phyloP scores from a whole-genome alignment of 345 rosid genomes.

The Brassica incana region DNA sequence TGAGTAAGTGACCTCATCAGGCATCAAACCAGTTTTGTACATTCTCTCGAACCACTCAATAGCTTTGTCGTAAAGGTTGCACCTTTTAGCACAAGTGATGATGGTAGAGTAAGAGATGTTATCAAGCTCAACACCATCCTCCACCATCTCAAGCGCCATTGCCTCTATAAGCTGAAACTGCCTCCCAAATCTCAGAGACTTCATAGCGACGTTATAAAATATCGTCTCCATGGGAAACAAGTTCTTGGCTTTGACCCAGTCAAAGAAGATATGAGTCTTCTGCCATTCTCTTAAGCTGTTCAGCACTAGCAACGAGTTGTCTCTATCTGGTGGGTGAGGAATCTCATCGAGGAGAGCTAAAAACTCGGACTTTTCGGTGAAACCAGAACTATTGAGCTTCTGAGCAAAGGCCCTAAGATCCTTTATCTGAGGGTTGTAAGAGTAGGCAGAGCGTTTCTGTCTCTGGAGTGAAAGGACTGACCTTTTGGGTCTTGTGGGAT shows the following conservation, averaged over 20 bases:
- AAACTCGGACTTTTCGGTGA: constrained; percentile 49
- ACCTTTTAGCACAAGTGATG: constrained; percentile 81
- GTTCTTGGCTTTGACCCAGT: constrained; percentile 67
- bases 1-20: constrained; percentile 91
- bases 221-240: constrained; percentile 79
- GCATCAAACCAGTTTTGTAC: constrained; percentile 92
- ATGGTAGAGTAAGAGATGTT: constrained; percentile 95
- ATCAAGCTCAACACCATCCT: constrained; percentile 71
- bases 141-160: constrained; percentile 82
- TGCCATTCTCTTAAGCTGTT: constrained; percentile 75
- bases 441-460: constrained; percentile 64
- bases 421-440: constrained; percentile 59
- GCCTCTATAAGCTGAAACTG: constrained; percentile 82
- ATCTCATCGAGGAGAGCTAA: constrained; percentile 51
- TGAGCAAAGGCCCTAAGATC: constrained; percentile 65
- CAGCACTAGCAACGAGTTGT: constrained; percentile 67
- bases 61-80: constrained; percentile 69
- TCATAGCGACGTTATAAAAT: constrained; percentile 79
- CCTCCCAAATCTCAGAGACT: constrained; percentile 79
- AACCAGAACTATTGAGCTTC: constrained; percentile 65
- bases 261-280: constrained; percentile 63
- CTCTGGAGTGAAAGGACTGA: constrained; percentile 81
- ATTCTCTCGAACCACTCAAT: constrained; percentile 92
- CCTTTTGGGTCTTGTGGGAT: constrained; percentile 78
- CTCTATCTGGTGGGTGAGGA: constrained; percentile 60